phyloP scores from a whole-genome alignment of 768 basidiomycete species.

The Suillus sp. region DNA sequence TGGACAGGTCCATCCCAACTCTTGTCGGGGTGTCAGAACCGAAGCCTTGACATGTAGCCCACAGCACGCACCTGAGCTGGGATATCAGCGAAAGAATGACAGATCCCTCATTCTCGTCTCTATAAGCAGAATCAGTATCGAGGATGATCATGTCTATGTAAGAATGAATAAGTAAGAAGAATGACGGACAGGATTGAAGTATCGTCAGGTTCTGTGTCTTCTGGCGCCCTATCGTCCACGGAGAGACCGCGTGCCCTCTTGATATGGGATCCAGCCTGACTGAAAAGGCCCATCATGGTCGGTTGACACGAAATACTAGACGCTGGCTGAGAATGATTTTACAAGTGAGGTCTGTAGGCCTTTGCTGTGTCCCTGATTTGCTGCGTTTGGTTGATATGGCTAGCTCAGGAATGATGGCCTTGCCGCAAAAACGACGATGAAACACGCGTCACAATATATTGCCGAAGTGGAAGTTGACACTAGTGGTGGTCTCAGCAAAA shows the following conservation, averaged over 20 bases:
- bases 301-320: constrained; percentile 15
- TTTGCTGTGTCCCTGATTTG: constrained; percentile 8
- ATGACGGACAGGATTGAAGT: constrained; percentile 81
- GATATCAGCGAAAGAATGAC: constrained; percentile 86
- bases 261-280: constrained; percentile 63
- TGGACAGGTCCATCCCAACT: constrained; percentile 95
- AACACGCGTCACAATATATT: constrained; percentile 1
- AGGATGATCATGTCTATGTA: constrained; percentile 33
- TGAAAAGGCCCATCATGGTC: constrained; percentile 81
- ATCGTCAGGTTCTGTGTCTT: constrained; percentile 87
- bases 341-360: neutral
- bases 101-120: constrained; percentile 93
- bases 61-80: constrained; percentile 68
- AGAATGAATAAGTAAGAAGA: constrained; percentile 26
- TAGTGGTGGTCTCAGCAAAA: neutral
- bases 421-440: neutral
- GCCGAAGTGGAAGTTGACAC: neutral
- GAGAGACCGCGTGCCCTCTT: constrained; percentile 68
- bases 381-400: constrained; percentile 2
- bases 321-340: neutral
- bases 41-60: constrained; percentile 1
- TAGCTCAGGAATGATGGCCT: constrained; percentile 3
- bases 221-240: constrained; percentile 71
- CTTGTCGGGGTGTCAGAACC: constrained; percentile 39
- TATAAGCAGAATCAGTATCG: constrained; percentile 43